Evolutionary conservation across 1,284 basidiomycete species (phyloP).

Genomic region (Nidula niveotomentosa): DNA sequence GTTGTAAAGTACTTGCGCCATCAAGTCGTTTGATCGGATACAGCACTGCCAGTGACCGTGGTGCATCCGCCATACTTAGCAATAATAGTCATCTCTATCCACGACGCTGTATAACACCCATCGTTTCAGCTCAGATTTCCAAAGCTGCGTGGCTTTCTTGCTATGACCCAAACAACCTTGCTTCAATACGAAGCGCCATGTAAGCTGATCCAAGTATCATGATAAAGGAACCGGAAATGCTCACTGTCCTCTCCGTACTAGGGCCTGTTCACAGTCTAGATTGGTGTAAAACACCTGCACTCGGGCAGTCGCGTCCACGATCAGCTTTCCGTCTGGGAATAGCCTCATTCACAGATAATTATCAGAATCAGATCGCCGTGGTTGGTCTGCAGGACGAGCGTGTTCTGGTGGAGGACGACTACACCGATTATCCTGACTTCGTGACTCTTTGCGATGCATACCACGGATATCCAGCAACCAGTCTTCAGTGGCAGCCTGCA

Average conservation of each 20-base stretch:
- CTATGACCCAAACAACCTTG: constrained; percentile 63
- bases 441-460: constrained; percentile 76
- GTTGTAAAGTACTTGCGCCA: too few species aligned
- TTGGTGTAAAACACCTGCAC: constrained; percentile 80
- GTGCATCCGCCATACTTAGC: not conserved
- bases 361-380: constrained; percentile 78
- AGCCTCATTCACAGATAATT: constrained; percentile 79
- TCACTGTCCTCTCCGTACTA: not conserved
- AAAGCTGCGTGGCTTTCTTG: constrained; percentile 12
- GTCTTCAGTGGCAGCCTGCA: constrained; percentile 81
- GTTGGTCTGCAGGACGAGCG: constrained; percentile 83
- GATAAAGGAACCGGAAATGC: not conserved
- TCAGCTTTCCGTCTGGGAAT: constrained; percentile 81
- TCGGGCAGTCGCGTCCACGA: constrained; percentile 68
- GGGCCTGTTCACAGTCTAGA: constrained; percentile 84
- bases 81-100: too few species aligned
- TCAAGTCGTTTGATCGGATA: too few species aligned
- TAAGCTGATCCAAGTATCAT: constrained; percentile 31
- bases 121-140: too few species aligned
- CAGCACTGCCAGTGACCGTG: not conserved
- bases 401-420: constrained; percentile 81
- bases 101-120: too few species aligned
- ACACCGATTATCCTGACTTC: constrained; percentile 79
- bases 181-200: constrained; percentile 77
- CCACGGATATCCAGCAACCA: constrained; percentile 85